Evolutionary conservation across 1,284 basidiomycete genomes (phyloP).

Genomic region (Vanrija humicola): DNA sequence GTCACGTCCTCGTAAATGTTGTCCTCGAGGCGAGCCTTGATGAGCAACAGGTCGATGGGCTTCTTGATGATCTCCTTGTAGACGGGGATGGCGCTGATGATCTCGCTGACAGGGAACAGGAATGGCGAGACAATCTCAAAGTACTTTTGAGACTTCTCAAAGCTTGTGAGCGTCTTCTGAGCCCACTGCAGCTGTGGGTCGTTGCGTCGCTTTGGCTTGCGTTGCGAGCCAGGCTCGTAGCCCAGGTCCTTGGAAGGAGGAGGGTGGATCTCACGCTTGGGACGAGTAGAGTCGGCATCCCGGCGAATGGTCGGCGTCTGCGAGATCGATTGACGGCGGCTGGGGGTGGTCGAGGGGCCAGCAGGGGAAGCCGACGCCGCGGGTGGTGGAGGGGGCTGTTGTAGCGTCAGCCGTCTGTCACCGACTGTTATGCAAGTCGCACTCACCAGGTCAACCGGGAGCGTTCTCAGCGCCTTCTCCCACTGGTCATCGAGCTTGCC

Average conservation of each 20-base stretch:
- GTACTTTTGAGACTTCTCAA: constrained; percentile 72
- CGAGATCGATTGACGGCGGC: constrained; percentile 38
- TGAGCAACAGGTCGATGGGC: constrained; percentile 91
- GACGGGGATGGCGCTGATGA: constrained; percentile 62
- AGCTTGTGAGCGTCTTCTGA: constrained; percentile 66
- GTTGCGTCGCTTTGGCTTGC: constrained; percentile 57
- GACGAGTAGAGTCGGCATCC: constrained; percentile 61
- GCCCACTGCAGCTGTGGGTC: constrained; percentile 78
- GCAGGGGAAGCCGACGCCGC: constrained; percentile 24
- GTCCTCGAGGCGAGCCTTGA: constrained; percentile 74
- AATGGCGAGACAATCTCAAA: constrained; percentile 74
- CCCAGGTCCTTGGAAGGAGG: constrained; percentile 87
- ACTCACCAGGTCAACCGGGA: constrained; percentile 64
- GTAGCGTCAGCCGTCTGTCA: background rate
- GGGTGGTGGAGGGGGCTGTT: constrained; percentile 8
- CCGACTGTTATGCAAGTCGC: background rate
- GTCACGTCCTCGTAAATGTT: constrained; percentile 69
- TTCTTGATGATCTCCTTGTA: constrained; percentile 87
- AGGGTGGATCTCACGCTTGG: constrained; percentile 95
- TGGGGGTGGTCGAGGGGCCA: constrained; percentile 11
- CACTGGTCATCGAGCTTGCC: constrained; percentile 77
- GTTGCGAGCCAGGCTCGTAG: constrained; percentile 59
- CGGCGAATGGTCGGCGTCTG: constrained; percentile 46
- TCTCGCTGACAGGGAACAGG: constrained; percentile 85
- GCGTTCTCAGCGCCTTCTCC: constrained; percentile 79